Conservation (phyloP, 192 early-diverging fungal genomes). For the Linnemannia hyalina region DNA sequence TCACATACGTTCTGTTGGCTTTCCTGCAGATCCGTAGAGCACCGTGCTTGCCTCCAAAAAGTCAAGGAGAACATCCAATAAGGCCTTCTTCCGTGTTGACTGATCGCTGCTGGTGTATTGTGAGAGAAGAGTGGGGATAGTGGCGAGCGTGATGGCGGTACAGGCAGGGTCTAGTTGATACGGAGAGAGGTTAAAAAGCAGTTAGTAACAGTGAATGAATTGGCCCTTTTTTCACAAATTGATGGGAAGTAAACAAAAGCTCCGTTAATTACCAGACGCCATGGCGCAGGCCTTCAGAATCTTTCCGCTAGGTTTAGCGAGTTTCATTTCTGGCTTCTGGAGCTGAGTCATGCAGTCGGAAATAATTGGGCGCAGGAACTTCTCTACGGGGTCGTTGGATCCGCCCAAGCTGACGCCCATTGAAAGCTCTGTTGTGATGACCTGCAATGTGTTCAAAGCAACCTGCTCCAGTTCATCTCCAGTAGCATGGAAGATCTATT, state of each 20-base stretch:
- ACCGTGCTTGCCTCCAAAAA: slow-evolving; percentile 75
- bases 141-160: slow-evolving; percentile 67
- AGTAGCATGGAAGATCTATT: slow-evolving; percentile 82
- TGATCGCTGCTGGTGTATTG: slow-evolving; percentile 70
- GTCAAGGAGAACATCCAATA: slow-evolving; percentile 79
- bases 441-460: slow-evolving; percentile 72
- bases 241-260: background rate
- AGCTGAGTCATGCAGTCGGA: slow-evolving; percentile 71
- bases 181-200: background rate
- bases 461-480: slow-evolving; percentile 76
- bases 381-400: slow-evolving; percentile 61
- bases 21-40: slow-evolving; percentile 71
- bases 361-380: slow-evolving; percentile 64
- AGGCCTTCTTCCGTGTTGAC: slow-evolving; percentile 69
- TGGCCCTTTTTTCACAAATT: background rate
- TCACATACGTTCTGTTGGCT: slow-evolving; percentile 46
- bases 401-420: slow-evolving; percentile 60
- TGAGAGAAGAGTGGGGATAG: slow-evolving; percentile 74
- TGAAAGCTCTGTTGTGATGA: slow-evolving; percentile 76
- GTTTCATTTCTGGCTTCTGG: slow-evolving; percentile 75
- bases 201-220: background rate
- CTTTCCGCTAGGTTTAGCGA: slow-evolving; percentile 74
- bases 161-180: slow-evolving; percentile 69
- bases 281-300: slow-evolving; percentile 74
- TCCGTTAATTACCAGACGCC: slow-evolving; percentile 62